These are phyloP conservation scores for Phytophthora foliorum DNA, from an alignment of 352 stramenopile genomes.

Conservation along the genomic window DNA sequence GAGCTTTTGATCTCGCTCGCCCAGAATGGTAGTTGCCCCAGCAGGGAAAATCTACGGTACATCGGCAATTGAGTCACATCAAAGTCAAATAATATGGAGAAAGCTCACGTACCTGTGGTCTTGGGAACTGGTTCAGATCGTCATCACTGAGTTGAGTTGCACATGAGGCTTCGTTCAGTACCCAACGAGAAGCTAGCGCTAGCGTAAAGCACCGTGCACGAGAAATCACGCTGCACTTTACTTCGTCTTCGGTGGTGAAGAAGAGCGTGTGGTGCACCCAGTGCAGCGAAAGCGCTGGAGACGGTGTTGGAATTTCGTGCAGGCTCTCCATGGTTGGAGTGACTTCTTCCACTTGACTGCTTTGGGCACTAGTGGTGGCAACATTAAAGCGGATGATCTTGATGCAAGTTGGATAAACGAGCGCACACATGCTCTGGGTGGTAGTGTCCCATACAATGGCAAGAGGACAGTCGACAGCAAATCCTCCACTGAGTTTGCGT, in stretches of 20 bases:
- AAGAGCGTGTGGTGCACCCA: conserved; percentile 85
- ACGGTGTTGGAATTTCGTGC: conserved; percentile 64
- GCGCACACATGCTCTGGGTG: conserved; percentile 59
- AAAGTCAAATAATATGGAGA: neutral
- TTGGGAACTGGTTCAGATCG: conserved; percentile 52
- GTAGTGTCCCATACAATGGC: conserved; percentile 68
- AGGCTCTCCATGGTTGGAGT: conserved; percentile 42
- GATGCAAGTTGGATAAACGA: conserved; percentile 61
- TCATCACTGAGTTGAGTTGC: conserved; percentile 43
- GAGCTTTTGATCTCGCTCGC: conserved; percentile 60
- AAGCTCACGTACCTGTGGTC: conserved; percentile 44
- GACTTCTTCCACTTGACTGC: conserved; percentile 23
- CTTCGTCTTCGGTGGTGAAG: conserved; percentile 58
- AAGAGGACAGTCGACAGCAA: conserved; percentile 63
- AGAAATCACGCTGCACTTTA: conserved; percentile 78
- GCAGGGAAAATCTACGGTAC: conserved; percentile 44
- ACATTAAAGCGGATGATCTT: conserved; percentile 59
- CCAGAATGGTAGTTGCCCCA: conserved; percentile 59
- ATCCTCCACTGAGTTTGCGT: conserved; percentile 28
- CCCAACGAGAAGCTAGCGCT: conserved; percentile 59
- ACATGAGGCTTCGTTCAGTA: conserved; percentile 42
- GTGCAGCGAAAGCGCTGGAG: conserved; percentile 50
- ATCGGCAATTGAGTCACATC: conserved; percentile 4
- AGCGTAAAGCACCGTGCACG: conserved; percentile 67
- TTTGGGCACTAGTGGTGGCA: conserved; percentile 10